Evolutionary conservation across 805 yeast species (phyloP).

Genomic region (Metschnikowia cubensis): DNA sequence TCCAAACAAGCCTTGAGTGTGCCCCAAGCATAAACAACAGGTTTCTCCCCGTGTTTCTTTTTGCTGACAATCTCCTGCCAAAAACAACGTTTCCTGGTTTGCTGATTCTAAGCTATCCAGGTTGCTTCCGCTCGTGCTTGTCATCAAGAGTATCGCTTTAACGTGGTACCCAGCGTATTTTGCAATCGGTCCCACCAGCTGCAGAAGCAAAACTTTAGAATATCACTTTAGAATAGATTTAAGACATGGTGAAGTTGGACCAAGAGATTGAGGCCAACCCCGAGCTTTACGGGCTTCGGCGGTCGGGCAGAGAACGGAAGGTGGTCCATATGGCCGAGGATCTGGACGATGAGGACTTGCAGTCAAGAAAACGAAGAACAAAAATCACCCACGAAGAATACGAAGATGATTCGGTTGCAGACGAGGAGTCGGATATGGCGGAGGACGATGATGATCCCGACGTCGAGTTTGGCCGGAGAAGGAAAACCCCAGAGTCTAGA

Average conservation of each 20-base stretch:
- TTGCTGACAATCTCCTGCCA: too few relatives aligned
- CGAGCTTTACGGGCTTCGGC: conserved; percentile 77
- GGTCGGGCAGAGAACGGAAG: conserved; percentile 63
- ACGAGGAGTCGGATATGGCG: conserved; percentile 13
- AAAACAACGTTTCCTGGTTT: neutral
- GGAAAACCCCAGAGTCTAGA: conserved; percentile 14
- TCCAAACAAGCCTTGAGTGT: neutral
- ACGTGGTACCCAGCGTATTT: neutral
- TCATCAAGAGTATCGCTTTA: neutral
- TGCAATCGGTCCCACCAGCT: neutral
- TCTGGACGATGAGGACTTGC: conserved; percentile 31
- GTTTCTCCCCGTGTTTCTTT: neutral
- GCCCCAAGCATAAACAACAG: neutral
- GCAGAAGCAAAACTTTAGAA: neutral
- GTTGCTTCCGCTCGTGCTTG: neutral
- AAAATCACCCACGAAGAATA: conserved; percentile 14
- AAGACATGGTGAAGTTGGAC: conserved; percentile 13
- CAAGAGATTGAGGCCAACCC: conserved; percentile 46
- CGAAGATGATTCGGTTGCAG: conserved; percentile 14
- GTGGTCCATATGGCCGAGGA: conserved; percentile 31
- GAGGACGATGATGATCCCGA: conserved; percentile 21
- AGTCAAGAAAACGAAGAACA: conserved; percentile 13
- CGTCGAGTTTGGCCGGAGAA: conserved; percentile 18
- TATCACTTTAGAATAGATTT: neutral
- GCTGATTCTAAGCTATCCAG: neutral